phyloP scores from a whole-genome alignment of 495 filamentous ascomycete genomes.

The Aspergillus biplanus region DNA sequence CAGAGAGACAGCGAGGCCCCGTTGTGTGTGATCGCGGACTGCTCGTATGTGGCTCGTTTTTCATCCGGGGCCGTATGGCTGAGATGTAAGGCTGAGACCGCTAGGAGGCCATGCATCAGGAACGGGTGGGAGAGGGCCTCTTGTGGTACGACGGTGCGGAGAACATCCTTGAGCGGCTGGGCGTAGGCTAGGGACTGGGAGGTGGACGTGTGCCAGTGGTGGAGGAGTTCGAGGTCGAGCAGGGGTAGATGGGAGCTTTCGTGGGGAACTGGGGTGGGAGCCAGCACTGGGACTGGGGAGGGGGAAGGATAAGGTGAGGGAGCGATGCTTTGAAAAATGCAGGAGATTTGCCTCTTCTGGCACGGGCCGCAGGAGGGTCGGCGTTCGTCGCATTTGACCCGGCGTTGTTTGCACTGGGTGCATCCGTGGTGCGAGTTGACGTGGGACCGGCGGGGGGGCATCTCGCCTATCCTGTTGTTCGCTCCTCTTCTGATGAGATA shows the following conservation, averaged over 20 bases:
- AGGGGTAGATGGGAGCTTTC: slow-evolving; percentile 9
- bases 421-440: slow-evolving; percentile 27
- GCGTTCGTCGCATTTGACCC: slow-evolving; percentile 30
- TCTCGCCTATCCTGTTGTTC: slow-evolving; percentile 35
- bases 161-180: background rate
- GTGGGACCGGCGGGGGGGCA: slow-evolving; percentile 27
- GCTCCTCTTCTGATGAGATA: too few species aligned
- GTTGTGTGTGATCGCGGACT: slow-evolving; percentile 20
- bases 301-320: background rate
- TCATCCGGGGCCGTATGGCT: slow-evolving; percentile 2
- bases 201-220: slow-evolving; percentile 20
- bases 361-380: slow-evolving; percentile 25
- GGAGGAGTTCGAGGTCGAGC: slow-evolving; percentile 19
- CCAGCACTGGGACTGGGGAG: too few species aligned
- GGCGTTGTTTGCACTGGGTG: slow-evolving; percentile 27
- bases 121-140: slow-evolving; percentile 12
- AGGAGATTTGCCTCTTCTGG: slow-evolving; percentile 15
- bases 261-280: background rate
- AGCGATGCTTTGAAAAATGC: slow-evolving; percentile 11
- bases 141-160: slow-evolving; percentile 13
- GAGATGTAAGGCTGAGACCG: slow-evolving; percentile 16
- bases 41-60: slow-evolving; percentile 3
- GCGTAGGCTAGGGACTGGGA: slow-evolving; percentile 9
- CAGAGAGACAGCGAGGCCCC: slow-evolving; percentile 13
- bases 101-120: slow-evolving; percentile 21